Evolutionary conservation across 768 basidiomycete species (phyloP).

Genomic region (Mycena pura): DNA sequence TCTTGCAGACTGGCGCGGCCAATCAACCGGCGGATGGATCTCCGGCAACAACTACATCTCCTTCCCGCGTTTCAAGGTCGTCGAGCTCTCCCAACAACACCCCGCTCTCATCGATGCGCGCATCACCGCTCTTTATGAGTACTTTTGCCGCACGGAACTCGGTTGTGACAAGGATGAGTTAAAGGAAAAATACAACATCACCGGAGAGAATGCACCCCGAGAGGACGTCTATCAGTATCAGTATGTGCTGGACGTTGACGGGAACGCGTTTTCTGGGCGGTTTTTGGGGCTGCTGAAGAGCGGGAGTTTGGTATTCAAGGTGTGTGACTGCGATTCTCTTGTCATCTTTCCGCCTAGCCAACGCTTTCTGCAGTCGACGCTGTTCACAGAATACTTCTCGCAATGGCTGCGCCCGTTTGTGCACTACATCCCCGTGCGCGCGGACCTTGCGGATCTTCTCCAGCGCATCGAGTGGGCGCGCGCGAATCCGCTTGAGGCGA

Average conservation of each 20-base stretch:
- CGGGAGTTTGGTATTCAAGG: constrained; percentile 22
- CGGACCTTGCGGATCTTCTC: constrained; percentile 23
- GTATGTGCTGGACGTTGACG: constrained; percentile 24
- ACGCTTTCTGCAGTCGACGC: constrained; percentile 4
- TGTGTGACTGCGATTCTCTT: background rate
- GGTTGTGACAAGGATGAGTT: constrained; percentile 19
- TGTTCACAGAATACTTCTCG: constrained; percentile 24
- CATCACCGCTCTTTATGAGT: constrained; percentile 11
- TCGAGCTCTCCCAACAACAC: constrained; percentile 20
- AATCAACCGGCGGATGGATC: constrained; percentile 26
- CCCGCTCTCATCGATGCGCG: constrained; percentile 13
- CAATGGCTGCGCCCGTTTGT: constrained; percentile 21
- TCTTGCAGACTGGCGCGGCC: constrained; percentile 22
- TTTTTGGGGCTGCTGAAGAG: constrained; percentile 13
- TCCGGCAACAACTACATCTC: constrained; percentile 20
- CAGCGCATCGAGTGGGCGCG: constrained; percentile 22
- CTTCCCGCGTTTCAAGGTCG: constrained; percentile 25
- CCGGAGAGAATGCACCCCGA: background rate
- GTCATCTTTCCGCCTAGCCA: background rate
- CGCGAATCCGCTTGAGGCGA: constrained; percentile 14
- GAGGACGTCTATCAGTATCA: constrained; percentile 24
- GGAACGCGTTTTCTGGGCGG: constrained; percentile 21
- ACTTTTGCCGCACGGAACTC: constrained; percentile 15
- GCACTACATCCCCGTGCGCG: constrained; percentile 25
- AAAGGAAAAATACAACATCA: constrained; percentile 19